Conservation (phyloP, 305 asterid species). For the Stenogyne calaminthoides region DNA sequence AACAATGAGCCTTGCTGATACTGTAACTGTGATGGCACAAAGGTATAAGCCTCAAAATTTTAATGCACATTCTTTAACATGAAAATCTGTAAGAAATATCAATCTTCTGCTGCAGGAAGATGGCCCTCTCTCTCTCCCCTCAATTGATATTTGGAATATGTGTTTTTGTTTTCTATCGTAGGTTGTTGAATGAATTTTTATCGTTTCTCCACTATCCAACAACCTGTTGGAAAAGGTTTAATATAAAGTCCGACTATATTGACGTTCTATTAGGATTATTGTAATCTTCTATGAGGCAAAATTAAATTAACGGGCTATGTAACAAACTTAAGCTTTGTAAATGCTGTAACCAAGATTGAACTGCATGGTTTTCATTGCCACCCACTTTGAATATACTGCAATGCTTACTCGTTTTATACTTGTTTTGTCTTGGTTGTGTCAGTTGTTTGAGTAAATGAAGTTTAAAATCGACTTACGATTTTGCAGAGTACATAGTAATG, state of each 20-base stretch:
- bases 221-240: slow-evolving; percentile 4
- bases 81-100: neutral
- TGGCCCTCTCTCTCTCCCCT: neutral
- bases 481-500: neutral
- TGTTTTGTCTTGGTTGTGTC: slow-evolving; percentile 10
- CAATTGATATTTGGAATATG: neutral
- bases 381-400: neutral
- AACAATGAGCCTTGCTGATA: slow-evolving; percentile 91
- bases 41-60: slow-evolving; percentile 49
- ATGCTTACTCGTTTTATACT: neutral
- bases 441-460: neutral
- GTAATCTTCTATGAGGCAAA: slow-evolving; percentile 9
- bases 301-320: slow-evolving; percentile 1
- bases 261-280: neutral
- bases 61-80: neutral
- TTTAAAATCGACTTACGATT: neutral
- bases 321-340: neutral
- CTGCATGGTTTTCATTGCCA: neutral
- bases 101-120: neutral
- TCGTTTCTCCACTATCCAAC: neutral
- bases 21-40: slow-evolving; percentile 95
- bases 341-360: neutral
- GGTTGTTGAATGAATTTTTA: neutral
- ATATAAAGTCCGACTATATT: neutral
- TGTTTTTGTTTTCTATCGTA: neutral